A percentile compares a stretch with the other conserved stretches of the same genome.
Evolutionary conservation across 305 asterid species (phyloP).

Genomic region (Petunia hybrid): DNA sequence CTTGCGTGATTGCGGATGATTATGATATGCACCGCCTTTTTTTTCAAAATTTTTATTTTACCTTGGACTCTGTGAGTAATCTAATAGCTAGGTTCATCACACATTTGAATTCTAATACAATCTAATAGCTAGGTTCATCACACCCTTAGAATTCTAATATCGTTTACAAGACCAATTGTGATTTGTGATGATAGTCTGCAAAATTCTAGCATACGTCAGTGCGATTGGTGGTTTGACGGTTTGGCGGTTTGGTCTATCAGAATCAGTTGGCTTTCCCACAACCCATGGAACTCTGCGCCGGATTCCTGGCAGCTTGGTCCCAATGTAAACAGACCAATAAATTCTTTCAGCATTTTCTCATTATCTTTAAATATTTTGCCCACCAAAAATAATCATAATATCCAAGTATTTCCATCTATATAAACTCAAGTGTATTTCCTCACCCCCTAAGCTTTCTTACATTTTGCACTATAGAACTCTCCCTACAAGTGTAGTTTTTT

Average conservation of each 20-base stretch:
- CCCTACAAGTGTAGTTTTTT: not conserved
- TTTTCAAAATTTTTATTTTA: no score
- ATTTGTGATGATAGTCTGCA: no score
- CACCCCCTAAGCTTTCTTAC: not conserved
- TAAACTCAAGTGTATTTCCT: not conserved
- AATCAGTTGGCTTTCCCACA: not conserved
- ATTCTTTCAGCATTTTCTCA: not conserved
- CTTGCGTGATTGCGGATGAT: no score
- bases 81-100: no score
- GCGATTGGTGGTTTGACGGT: not conserved
- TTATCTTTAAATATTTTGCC: not conserved
- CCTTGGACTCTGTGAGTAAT: no score
- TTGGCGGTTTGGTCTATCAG: conserved; percentile 31
- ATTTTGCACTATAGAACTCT: not conserved
- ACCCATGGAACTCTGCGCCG: conserved; percentile 25
- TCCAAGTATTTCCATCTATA: conserved; percentile 18
- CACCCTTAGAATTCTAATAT: no score
- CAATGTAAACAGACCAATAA: conserved; percentile 15
- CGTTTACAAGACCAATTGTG: not conserved
- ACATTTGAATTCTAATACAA: no score
- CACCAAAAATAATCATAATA: not conserved
- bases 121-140: no score
- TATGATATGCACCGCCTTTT: no score
- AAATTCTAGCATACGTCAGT: no score
- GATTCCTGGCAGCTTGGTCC: conserved; percentile 13